Evolutionary conservation across 2,329 filamentous ascomycete genomes (phyloP), one percentile per base, ranked within the genome.

Genomic region (Penicillium sp.): DNA sequence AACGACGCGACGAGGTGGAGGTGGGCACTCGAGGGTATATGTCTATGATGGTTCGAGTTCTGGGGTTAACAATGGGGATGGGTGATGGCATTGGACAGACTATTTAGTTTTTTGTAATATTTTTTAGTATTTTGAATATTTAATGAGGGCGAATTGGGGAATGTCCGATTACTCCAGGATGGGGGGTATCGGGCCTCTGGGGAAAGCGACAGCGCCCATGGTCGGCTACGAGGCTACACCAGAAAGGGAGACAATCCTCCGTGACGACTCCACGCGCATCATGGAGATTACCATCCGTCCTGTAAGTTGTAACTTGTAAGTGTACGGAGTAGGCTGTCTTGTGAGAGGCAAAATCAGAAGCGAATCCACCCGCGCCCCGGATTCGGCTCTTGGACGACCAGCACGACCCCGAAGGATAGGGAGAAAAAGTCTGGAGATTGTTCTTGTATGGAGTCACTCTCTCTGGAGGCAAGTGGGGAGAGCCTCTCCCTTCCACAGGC

Each of bases 191-290:
- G 52, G 52, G 52, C 25, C 52, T 22, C 31, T 39, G 52, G 39
- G 52, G 39, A 47, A 41, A 5, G 20, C 31, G 39, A 8, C 41
- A 38, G 25, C 52, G 52, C 31, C 52, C 52, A 41, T 28, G 50
- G 37, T 38, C 22, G 38, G 11, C 45, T 14, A 11, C 4, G 45
- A n/a, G 3, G 6, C 35, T 28, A 41, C n/a, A 28, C 49, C 49
- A n/a, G 49, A 52, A 52, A 52, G 34, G 49, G 49, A 52, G 49
- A 52, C 38, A 52, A 52, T 52, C 49, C 38, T 52, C 49, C 49
- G 49, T 41, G 14, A 25, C 14, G 15, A 25, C 11, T 52, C 20
- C 34, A 11, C 8, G 25, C 25, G 25, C 25, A 28, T 28, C 25
- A 3, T 28, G 25, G 25, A 28, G 20, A 20, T 22, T 22, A 10